Conservation (phyloP, 352 stramenopile species). For the Globisporangium solare region DNA sequence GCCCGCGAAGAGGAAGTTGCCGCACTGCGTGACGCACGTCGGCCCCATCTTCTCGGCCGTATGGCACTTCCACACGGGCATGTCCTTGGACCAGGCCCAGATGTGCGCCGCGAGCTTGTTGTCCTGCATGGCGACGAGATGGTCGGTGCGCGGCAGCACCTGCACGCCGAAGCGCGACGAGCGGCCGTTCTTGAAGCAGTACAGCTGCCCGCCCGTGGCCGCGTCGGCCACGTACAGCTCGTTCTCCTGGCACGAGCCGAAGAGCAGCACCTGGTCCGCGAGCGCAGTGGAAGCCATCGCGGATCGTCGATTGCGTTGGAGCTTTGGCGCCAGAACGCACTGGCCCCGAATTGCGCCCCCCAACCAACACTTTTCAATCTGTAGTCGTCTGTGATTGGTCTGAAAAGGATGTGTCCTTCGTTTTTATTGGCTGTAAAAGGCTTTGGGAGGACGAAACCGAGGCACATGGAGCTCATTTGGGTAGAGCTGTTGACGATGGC, state of each 20-base stretch:
- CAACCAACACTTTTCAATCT: slow-evolving; percentile 15
- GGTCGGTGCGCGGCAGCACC: slow-evolving; percentile 56
- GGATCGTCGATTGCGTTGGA: not conserved
- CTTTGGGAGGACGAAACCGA: not conserved
- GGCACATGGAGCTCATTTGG: not conserved
- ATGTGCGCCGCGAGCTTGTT: slow-evolving; percentile 64
- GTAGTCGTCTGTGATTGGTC: slow-evolving; percentile 15
- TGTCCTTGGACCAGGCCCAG: slow-evolving; percentile 62
- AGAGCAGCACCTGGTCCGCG: slow-evolving; percentile 54
- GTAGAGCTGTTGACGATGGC: slow-evolving; percentile 20
- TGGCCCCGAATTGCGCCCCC: no score
- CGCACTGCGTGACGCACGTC: slow-evolving; percentile 45
- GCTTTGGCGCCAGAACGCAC: no score
- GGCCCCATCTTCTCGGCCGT: slow-evolving; percentile 73
- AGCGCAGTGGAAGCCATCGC: slow-evolving; percentile 40
- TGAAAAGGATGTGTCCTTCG: not conserved
- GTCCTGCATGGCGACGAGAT: slow-evolving; percentile 62
- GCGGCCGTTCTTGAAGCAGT: slow-evolving; percentile 71
- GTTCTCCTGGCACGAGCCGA: slow-evolving; percentile 64
- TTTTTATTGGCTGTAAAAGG: slow-evolving; percentile 20
- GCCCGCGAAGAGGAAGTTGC: slow-evolving; percentile 72
- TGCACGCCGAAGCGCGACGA: slow-evolving; percentile 44
- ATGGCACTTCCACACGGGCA: slow-evolving; percentile 70
- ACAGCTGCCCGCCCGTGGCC: slow-evolving; percentile 55
- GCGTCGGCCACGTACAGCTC: slow-evolving; percentile 62